phyloP scores from a whole-genome alignment of 352 stramenopile species.

The Globisporangium lucens region DNA sequence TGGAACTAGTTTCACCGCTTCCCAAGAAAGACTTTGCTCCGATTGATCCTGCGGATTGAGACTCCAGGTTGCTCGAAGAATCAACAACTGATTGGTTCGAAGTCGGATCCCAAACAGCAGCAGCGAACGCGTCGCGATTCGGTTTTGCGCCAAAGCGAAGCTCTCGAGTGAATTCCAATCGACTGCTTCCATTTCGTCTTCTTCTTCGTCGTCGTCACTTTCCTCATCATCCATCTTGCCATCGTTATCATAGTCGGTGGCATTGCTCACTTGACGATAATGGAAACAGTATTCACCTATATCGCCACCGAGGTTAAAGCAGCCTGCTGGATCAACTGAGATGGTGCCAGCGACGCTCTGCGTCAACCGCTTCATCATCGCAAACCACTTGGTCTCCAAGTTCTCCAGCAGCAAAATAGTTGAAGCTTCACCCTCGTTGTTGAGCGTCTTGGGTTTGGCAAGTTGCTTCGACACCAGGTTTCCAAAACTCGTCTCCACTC shows the following conservation, averaged over 20 bases:
- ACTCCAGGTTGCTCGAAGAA: conserved; percentile 23
- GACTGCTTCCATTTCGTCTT: conserved; percentile 41
- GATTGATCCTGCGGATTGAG: not conserved
- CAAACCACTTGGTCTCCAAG: conserved; percentile 43
- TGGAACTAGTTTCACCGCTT: conserved; percentile 17
- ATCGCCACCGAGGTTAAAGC: conserved; percentile 27
- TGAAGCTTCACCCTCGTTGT: not conserved
- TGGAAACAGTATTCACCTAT: conserved; percentile 44
- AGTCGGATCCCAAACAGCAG: conserved; percentile 35
- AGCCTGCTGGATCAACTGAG: conserved; percentile 22
- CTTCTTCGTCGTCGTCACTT: conserved; percentile 24
- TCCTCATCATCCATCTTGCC: conserved; percentile 9
- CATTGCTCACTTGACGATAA: conserved; percentile 16
- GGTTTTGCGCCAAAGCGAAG: conserved; percentile 14
- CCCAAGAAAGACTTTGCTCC: conserved; percentile 21
- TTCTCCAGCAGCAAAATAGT: conserved; percentile 19
- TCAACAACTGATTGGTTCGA: conserved; percentile 23
- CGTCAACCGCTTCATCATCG: conserved; percentile 28
- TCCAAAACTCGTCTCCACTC: conserved; percentile 65
- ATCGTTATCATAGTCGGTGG: conserved; percentile 15
- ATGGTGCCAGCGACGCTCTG: conserved; percentile 22
- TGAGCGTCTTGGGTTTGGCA: not conserved
- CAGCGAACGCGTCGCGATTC: conserved; percentile 6
- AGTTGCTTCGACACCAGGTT: conserved; percentile 49
- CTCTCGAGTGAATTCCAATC: conserved; percentile 49